Evolutionary conservation across 1,139 yeast genomes (phyloP).

Genomic region (Sugiyamaella paludigena): DNA sequence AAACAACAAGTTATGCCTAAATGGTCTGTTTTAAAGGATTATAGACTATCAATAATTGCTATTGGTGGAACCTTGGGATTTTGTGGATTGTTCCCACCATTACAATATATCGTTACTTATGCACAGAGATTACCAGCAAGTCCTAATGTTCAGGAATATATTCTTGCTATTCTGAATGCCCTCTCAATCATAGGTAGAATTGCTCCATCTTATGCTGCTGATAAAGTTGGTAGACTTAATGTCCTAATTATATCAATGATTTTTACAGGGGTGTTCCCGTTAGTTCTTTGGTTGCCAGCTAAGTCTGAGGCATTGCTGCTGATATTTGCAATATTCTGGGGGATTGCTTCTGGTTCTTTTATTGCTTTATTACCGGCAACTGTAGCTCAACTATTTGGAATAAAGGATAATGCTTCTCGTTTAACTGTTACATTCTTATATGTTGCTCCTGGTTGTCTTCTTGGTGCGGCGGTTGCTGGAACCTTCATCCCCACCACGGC

Average conservation of each 20-base stretch:
- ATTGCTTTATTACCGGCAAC: conserved; percentile 42
- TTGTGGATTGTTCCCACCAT: conserved; percentile 35
- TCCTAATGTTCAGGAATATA: conserved; percentile 27
- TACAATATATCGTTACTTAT: conserved; percentile 33
- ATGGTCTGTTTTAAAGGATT: conserved; percentile 28
- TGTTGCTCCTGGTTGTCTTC: conserved; percentile 49
- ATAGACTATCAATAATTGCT: conserved; percentile 31
- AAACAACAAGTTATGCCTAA: conserved; percentile 32
- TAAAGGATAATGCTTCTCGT: conserved; percentile 46
- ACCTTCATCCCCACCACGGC: conserved; percentile 36
- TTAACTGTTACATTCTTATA: conserved; percentile 58
- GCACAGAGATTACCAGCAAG: conserved; percentile 22
- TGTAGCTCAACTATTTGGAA: conserved; percentile 47
- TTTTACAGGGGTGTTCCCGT: conserved; percentile 29
- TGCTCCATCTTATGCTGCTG: conserved; percentile 47
- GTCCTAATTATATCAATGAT: conserved; percentile 37
- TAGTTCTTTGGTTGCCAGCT: conserved; percentile 33
- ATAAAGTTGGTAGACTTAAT: conserved; percentile 47
- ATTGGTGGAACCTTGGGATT: conserved; percentile 33
- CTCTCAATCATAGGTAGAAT: conserved; percentile 49
- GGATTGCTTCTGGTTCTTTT: conserved; percentile 45
- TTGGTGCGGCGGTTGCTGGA: conserved; percentile 50
- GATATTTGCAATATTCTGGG: conserved; percentile 46
- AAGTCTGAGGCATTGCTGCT: conserved; percentile 26
- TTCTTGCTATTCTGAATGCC: conserved; percentile 51